These are phyloP conservation scores for Rhodamnia rubescens DNA, from an alignment of 345 rosid genomes.

Conservation along the genomic window DNA sequence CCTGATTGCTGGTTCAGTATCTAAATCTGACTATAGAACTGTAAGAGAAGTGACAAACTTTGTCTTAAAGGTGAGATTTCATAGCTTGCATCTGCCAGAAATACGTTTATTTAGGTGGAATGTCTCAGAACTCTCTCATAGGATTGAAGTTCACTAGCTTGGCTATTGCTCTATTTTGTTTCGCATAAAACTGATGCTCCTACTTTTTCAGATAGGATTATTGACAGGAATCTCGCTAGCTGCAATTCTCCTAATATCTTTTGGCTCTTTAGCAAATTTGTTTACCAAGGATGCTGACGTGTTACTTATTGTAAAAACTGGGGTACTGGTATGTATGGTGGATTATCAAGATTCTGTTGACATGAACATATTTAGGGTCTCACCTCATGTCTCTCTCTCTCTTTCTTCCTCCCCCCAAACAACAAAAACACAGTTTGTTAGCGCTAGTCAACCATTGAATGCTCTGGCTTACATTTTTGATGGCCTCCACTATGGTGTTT, in stretches of 20 bases:
- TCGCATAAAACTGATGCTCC: neutral
- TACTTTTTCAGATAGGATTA: slow-evolving; percentile 59
- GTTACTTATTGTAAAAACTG: slow-evolving; percentile 59
- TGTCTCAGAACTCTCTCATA: neutral
- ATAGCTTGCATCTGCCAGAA: neutral
- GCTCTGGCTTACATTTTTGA: slow-evolving; percentile 88
- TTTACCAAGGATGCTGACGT: slow-evolving; percentile 77
- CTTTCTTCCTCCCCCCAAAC: neutral
- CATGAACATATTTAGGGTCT: neutral
- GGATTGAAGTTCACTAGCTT: neutral
- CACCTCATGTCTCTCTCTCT: neutral
- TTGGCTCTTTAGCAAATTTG: slow-evolving; percentile 53
- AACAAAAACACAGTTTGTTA: slow-evolving; percentile 42
- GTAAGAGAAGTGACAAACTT: slow-evolving; percentile 62
- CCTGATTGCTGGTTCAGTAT: slow-evolving; percentile 66
- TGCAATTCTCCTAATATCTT: slow-evolving; percentile 54
- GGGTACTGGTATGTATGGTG: slow-evolving; percentile 47
- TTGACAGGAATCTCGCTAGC: slow-evolving; percentile 59
- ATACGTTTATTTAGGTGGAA: neutral
- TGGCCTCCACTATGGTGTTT: slow-evolving; percentile 91
- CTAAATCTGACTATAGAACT: slow-evolving; percentile 53
- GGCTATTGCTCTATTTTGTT: neutral
- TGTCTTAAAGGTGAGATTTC: slow-evolving; percentile 54
- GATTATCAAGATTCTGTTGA: neutral
- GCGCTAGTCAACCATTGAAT: slow-evolving; percentile 84